phyloP scores from a whole-genome alignment of 352 stramenopile species.

The Phytophthora ramorum region DNA sequence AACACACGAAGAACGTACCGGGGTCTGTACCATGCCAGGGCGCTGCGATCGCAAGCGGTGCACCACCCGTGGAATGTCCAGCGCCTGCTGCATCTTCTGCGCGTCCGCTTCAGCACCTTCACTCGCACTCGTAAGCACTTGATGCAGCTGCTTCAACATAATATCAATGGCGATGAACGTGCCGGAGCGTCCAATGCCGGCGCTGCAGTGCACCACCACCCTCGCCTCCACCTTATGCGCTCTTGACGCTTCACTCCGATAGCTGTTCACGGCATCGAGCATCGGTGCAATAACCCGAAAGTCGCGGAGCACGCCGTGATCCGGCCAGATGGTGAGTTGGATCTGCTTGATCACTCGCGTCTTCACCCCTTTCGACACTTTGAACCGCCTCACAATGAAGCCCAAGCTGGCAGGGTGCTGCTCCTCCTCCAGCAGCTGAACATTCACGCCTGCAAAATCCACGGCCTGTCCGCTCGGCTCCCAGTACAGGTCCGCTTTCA shows the following conservation, averaged over 20 bases:
- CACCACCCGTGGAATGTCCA: conserved; percentile 69
- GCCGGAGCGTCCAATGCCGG: conserved; percentile 79
- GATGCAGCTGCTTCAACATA: conserved; percentile 62
- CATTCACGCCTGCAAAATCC: conserved; percentile 61
- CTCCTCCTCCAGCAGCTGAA: conserved; percentile 52
- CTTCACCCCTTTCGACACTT: conserved; percentile 43
- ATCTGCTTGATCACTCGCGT: conserved; percentile 65
- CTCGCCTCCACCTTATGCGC: conserved; percentile 32
- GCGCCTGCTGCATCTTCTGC: conserved; percentile 36
- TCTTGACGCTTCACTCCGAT: conserved; percentile 37
- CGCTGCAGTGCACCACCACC: conserved; percentile 82
- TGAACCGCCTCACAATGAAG: conserved; percentile 63
- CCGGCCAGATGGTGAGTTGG: conserved; percentile 82
- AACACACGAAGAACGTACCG: conserved; percentile 46
- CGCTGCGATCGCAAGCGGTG: conserved; percentile 71
- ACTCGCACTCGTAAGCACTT: conserved; percentile 22
- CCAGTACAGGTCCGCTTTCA: conserved; percentile 85
- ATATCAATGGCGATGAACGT: conserved; percentile 90
- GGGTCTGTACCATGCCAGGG: conserved; percentile 85
- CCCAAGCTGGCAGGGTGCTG: conserved; percentile 34
- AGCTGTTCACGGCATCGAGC: conserved; percentile 72
- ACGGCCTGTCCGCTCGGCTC: conserved; percentile 48
- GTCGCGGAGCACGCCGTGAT: conserved; percentile 79
- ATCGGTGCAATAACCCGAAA: conserved; percentile 78
- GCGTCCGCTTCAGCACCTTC: conserved; percentile 28